A percentile compares a stretch with the other conserved stretches of the same genome.
Conservation (phyloP, 2,329 filamentous ascomycete genomes). For the Penicillium sp. region DNA sequence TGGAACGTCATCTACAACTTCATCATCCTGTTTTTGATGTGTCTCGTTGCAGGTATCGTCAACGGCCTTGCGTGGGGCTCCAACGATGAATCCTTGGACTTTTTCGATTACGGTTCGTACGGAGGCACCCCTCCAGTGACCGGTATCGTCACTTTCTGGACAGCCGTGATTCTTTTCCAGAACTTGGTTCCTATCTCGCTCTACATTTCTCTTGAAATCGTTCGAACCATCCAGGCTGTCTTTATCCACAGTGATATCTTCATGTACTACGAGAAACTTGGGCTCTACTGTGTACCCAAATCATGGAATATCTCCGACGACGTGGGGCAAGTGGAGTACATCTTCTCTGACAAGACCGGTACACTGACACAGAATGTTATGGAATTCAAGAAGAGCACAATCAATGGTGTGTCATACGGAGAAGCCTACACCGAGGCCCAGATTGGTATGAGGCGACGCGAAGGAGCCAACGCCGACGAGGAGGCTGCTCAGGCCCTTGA, state of each 20-base stretch:
- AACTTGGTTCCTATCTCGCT: conserved; percentile 98
- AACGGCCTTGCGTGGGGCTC: conserved; percentile 81
- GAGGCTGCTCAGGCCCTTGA: conserved; percentile 71
- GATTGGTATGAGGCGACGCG: conserved; percentile 89
- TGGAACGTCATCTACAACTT: conserved; percentile 99
- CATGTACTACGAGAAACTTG: conserved; percentile 96
- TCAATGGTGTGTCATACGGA: conserved; percentile 94
- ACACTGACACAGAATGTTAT: conserved; percentile 91
- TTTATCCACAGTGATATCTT: conserved; percentile 96
- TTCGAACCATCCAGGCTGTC: conserved; percentile 86
- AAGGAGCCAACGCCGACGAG: conserved; percentile 82
- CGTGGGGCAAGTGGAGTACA: conserved; percentile 96
- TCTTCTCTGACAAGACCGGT: conserved; percentile 94
- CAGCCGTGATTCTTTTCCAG: conserved; percentile 90
- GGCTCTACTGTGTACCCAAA: conserved; percentile 94
- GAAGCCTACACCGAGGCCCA: conserved; percentile 98
- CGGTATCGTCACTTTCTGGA: conserved; percentile 97
- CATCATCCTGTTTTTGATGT: conserved; percentile 83
- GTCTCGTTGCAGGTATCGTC: conserved; percentile 78
- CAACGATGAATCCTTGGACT: conserved; percentile 70
- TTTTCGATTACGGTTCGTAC: conserved; percentile 84
- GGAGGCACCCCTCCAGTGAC: conserved; percentile 73
- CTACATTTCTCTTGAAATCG: conserved; percentile 95
- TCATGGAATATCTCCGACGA: conserved; percentile 99
- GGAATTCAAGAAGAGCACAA: conserved; percentile 98